These are phyloP conservation scores for Lichtheimia corymbifera DNA, from an alignment of 371 early-diverging fungal species.

Conservation along the genomic window DNA sequence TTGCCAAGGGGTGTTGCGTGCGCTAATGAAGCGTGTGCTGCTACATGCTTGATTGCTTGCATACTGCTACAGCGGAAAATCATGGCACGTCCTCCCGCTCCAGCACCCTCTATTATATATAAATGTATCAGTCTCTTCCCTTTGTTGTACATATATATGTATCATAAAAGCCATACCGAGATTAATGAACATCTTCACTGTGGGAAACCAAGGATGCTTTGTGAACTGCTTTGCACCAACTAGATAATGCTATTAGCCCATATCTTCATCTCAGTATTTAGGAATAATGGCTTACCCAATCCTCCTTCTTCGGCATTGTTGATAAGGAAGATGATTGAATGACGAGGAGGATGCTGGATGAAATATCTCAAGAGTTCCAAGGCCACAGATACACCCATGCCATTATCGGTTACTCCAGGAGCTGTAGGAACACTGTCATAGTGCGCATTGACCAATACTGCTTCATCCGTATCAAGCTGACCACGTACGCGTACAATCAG, in stretches of 20 bases:
- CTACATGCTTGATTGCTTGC: constrained; percentile 43
- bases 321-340: constrained; percentile 77
- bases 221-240: constrained; percentile 75
- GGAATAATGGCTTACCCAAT: too few species aligned
- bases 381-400: constrained; percentile 71
- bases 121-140: neutral
- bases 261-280: too few species aligned
- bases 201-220: constrained; percentile 75
- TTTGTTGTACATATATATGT: neutral
- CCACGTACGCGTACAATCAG: constrained; percentile 52
- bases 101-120: constrained; percentile 65
- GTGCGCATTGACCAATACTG: constrained; percentile 56
- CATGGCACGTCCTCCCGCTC: constrained; percentile 77
- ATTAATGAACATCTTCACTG: constrained; percentile 80
- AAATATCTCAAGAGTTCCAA: constrained; percentile 73
- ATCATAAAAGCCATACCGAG: constrained; percentile 46
- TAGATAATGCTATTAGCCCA: constrained; percentile 16
- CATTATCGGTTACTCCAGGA: constrained; percentile 86
- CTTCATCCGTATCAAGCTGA: constrained; percentile 40
- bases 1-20: constrained; percentile 66
- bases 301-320: constrained; percentile 89
- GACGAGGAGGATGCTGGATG: constrained; percentile 54
- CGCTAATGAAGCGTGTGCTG: constrained; percentile 22
- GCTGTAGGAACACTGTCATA: constrained; percentile 78
- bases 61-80: constrained; percentile 69